Evolutionary conservation across 192 early-diverging fungal genomes (phyloP).

Genomic region (Linnemannia hyalina): DNA sequence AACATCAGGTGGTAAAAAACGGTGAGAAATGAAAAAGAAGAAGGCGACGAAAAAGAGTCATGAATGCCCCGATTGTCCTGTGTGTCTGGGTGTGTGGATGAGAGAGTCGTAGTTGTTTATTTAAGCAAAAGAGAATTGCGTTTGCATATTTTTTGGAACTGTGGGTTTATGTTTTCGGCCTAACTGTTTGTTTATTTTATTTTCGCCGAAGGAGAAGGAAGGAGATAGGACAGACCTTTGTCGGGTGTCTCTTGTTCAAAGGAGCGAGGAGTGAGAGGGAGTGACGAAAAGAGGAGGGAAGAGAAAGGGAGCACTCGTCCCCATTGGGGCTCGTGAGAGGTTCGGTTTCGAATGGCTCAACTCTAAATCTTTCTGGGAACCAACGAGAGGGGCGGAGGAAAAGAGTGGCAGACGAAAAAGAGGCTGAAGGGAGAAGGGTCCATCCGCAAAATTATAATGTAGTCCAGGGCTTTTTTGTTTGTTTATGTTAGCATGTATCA

Average conservation of each 20-base stretch:
- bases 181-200: not conserved
- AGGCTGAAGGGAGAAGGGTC: not conserved
- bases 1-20: not conserved
- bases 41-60: not conserved
- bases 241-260: not conserved
- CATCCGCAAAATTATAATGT: not conserved
- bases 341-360: not conserved
- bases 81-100: not conserved
- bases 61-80: not conserved
- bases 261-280: not conserved
- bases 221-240: not conserved
- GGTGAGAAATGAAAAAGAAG: not conserved
- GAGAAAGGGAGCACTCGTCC: not conserved
- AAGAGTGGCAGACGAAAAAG: not conserved
- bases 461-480: not conserved
- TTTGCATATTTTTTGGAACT: not conserved
- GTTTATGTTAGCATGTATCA: too few relatives aligned
- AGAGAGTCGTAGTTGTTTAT: not conserved
- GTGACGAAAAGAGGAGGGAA: not conserved
- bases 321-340: not conserved
- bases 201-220: too few relatives aligned
- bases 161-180: not conserved
- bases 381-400: not conserved
- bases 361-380: conserved; percentile 1
- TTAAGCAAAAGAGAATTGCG: not conserved